Evolutionary conservation across 768 basidiomycete species (phyloP).

Genomic region (Mycena indigotica): DNA sequence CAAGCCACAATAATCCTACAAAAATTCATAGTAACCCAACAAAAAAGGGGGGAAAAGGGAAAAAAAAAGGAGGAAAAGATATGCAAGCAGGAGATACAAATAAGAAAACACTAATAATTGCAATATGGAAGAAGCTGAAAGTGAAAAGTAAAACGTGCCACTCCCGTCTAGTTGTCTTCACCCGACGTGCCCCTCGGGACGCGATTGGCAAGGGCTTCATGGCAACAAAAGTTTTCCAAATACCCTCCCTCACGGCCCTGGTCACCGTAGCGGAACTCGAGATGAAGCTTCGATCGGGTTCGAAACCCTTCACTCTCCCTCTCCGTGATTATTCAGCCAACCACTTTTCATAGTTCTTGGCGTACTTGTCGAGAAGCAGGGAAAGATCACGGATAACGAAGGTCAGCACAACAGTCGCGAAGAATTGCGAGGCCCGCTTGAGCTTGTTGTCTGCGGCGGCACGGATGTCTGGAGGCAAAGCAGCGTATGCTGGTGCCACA

Average conservation of each 20-base stretch:
- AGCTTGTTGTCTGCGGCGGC: constrained; percentile 70
- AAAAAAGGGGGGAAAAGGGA: constrained; percentile 10
- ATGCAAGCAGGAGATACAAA: neutral
- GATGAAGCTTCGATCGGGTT: neutral
- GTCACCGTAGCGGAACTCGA: neutral
- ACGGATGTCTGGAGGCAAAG: constrained; percentile 67
- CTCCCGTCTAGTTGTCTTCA: neutral
- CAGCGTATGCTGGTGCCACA: constrained; percentile 69
- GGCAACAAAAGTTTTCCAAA: neutral
- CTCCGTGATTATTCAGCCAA: constrained; percentile 76
- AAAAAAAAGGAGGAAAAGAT: constrained; percentile 10
- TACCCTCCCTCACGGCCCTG: neutral
- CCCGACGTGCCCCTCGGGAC: neutral
- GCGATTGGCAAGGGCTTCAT: neutral
- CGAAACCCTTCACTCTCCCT: no score
- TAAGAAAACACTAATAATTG: neutral
- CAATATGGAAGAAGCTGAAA: neutral
- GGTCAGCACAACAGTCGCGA: constrained; percentile 82
- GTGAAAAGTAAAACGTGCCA: neutral
- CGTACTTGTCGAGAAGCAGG: constrained; percentile 87
- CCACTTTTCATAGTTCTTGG: constrained; percentile 93
- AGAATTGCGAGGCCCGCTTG: constrained; percentile 86
- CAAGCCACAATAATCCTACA: constrained; percentile 23
- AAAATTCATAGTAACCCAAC: constrained; percentile 19
- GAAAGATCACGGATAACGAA: constrained; percentile 90